phyloP scores from a whole-genome alignment of 495 filamentous ascomycete species.

The Podospora appendiculata region DNA sequence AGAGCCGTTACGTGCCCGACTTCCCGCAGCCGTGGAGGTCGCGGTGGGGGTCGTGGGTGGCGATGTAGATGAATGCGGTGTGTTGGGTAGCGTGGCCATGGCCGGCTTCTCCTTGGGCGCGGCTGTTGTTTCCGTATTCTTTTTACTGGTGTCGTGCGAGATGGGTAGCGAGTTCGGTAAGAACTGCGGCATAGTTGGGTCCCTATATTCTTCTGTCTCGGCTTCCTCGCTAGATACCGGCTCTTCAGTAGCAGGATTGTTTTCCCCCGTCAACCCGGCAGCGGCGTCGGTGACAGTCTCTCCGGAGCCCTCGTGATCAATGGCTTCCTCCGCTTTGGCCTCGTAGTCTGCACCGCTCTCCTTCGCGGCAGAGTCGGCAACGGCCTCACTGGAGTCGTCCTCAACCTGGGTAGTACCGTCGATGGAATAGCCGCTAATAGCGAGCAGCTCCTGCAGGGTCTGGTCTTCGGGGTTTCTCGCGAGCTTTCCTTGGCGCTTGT shows the following conservation, averaged over 20 bases:
- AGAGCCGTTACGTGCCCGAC: too few species aligned
- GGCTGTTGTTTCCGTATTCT: too few species aligned
- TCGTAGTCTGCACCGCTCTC: background rate
- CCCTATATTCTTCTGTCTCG: constrained; percentile 25
- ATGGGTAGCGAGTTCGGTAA: constrained; percentile 23
- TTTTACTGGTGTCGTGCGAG: background rate
- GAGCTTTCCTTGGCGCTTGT: constrained; percentile 1
- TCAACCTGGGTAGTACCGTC: constrained; percentile 3
- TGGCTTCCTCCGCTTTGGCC: too few species aligned
- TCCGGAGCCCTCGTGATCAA: background rate
- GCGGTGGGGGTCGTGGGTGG: too few species aligned
- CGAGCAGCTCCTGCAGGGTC: constrained; percentile 42
- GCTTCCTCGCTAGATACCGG: too few species aligned
- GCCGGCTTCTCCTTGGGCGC: too few species aligned
- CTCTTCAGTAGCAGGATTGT: background rate
- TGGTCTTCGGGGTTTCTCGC: constrained; percentile 19
- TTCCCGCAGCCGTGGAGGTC: too few species aligned
- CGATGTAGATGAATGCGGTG: too few species aligned
- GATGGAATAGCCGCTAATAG: constrained; percentile 42
- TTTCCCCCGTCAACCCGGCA: background rate
- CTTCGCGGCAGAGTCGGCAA: background rate
- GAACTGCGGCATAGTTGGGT: constrained; percentile 68
- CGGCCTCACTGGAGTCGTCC: background rate
- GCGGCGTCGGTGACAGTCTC: background rate
- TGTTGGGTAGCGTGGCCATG: too few species aligned